Evolutionary conservation across 805 yeast species (phyloP).

Genomic region (Spathaspora arborariae): DNA sequence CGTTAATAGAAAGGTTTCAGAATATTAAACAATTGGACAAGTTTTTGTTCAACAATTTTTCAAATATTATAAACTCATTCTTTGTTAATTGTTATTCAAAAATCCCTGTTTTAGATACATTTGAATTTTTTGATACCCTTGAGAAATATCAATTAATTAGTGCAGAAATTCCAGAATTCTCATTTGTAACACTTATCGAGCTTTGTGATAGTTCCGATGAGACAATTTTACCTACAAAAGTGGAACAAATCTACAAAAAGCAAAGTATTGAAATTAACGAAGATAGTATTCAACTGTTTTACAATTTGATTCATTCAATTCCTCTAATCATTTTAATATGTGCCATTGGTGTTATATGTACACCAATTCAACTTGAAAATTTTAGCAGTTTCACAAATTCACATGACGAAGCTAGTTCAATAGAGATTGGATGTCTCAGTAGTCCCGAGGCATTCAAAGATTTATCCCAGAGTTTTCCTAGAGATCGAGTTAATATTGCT

Average conservation of each 20-base stretch:
- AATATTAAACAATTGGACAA: constrained; percentile 15
- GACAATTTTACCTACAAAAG: constrained; percentile 5
- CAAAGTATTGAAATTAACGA: constrained; percentile 16
- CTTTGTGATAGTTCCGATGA: constrained; percentile 4
- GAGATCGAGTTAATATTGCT: constrained; percentile 20
- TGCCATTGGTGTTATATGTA: constrained; percentile 29
- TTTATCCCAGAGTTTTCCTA: constrained; percentile 12
- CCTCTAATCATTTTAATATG: constrained; percentile 27
- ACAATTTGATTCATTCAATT: constrained; percentile 17
- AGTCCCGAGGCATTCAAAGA: constrained; percentile 5
- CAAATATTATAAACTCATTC: constrained; percentile 23
- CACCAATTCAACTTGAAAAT: constrained; percentile 31
- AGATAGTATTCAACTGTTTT: constrained; percentile 15
- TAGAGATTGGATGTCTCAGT: constrained; percentile 18
- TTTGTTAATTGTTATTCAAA: constrained; percentile 31
- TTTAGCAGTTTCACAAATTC: constrained; percentile 24
- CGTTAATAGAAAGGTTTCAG: constrained; percentile 13
- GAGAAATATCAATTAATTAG: constrained; percentile 21
- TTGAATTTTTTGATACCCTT: constrained; percentile 26
- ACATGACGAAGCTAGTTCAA: constrained; percentile 22
- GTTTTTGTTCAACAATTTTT: constrained; percentile 14
- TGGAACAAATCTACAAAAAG: constrained; percentile 11
- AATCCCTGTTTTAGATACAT: constrained; percentile 27
- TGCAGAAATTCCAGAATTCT: constrained; percentile 14
- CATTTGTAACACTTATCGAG: constrained; percentile 16